phyloP scores from a whole-genome alignment of 768 basidiomycete species.

The Sutorius australiensis region DNA sequence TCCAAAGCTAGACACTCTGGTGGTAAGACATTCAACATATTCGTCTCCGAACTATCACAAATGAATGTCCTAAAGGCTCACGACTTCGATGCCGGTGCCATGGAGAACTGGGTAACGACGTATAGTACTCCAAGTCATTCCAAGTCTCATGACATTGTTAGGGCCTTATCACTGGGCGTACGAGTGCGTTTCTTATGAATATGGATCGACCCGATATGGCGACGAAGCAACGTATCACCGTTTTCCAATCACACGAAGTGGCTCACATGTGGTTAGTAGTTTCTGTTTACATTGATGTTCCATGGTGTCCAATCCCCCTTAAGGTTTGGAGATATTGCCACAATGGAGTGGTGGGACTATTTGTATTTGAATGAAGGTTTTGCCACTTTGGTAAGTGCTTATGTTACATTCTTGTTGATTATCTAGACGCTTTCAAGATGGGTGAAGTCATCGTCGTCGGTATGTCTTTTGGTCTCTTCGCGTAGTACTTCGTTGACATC shows the following conservation, averaged over 20 bases:
- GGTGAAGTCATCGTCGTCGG: conserved; percentile 84
- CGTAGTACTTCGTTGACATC: conserved; percentile 8
- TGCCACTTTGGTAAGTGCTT: conserved; percentile 64
- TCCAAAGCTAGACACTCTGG: conserved; percentile 91
- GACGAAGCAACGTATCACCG: conserved; percentile 76
- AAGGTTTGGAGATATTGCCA: conserved; percentile 89
- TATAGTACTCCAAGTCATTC: neutral
- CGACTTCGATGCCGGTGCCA: conserved; percentile 88
- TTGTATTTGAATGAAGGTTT: conserved; percentile 87
- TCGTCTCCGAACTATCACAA: neutral
- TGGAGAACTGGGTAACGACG: conserved; percentile 79
- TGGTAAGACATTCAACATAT: conserved; percentile 41
- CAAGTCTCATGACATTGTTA: conserved; percentile 18
- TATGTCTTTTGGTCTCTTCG: conserved; percentile 29
- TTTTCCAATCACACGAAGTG: conserved; percentile 81
- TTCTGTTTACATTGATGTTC: neutral
- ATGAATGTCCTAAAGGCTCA: conserved; percentile 44
- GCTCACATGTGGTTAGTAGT: conserved; percentile 69
- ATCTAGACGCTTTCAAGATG: conserved; percentile 46
- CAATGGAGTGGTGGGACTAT: conserved; percentile 92
- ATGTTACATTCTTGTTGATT: neutral
- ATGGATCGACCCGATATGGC: conserved; percentile 66
- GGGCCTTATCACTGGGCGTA: conserved; percentile 88
- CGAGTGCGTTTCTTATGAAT: conserved; percentile 75
- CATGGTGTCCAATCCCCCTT: conserved; percentile 11